A percentile compares a stretch with the other conserved stretches of the same genome.
Evolutionary conservation across 768 basidiomycete species (phyloP).

Genomic region (Boletus sp.): DNA sequence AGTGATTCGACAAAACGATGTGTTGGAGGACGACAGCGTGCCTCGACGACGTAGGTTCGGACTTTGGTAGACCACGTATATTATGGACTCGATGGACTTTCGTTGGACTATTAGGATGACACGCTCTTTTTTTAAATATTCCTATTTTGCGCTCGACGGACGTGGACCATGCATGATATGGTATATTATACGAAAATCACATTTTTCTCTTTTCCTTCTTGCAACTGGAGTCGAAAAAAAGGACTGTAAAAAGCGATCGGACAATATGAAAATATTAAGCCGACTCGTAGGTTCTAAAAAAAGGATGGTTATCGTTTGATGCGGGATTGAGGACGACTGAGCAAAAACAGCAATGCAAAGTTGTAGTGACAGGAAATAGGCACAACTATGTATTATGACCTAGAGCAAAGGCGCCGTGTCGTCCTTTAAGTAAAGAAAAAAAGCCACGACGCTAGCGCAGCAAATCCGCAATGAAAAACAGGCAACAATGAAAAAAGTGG

Average conservation of each 20-base stretch:
- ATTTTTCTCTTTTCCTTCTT: conserved; percentile 9
- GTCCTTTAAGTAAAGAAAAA: conserved; percentile 23
- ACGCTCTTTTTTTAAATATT: no score
- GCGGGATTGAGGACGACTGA: conserved; percentile 8
- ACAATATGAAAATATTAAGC: neutral
- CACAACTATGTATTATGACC: conserved; percentile 29
- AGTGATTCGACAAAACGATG: conserved; percentile 64
- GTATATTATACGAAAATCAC: conserved; percentile 6
- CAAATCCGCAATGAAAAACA: conserved; percentile 13
- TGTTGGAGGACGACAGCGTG: conserved; percentile 44
- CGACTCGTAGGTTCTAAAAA: neutral
- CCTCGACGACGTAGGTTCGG: conserved; percentile 7
- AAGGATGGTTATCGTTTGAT: conserved; percentile 26
- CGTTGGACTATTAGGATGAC: no score
- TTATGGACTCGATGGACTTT: no score
- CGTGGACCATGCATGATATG: neutral
- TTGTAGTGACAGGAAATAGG: conserved; percentile 24
- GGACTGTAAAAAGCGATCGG: conserved; percentile 7
- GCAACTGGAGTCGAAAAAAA: neutral
- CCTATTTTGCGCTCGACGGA: neutral
- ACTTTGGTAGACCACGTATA: neutral
- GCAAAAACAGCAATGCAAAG: conserved; percentile 34
- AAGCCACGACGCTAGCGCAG: conserved; percentile 25
- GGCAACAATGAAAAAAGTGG: conserved; percentile 6
- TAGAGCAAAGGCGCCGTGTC: conserved; percentile 22